These are phyloP conservation scores for Puccinia coronata DNA, from an alignment of 1,284 basidiomycete species.

Conservation along the genomic window DNA sequence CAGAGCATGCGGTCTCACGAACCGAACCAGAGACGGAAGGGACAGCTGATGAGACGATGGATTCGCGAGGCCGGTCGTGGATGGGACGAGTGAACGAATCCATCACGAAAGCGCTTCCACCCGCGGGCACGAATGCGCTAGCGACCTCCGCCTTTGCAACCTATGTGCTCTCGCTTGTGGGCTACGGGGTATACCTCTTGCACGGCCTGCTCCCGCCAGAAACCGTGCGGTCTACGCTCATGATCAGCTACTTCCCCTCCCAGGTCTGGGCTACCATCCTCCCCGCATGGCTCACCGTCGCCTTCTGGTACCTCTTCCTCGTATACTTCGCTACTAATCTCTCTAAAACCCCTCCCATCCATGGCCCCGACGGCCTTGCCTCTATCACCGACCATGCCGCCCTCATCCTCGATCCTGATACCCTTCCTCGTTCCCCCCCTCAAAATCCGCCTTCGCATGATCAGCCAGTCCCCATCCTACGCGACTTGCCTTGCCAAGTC, in stretches of 20 bases:
- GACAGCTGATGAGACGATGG: too few relatives aligned
- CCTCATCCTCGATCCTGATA: background rate
- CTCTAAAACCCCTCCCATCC: conserved; percentile 12
- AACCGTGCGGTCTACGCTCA: background rate
- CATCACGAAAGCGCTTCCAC: background rate
- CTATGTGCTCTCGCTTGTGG: conserved; percentile 22
- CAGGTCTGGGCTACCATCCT: conserved; percentile 15
- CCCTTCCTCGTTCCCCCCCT: background rate
- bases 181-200: conserved; percentile 13
- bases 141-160: conserved; percentile 37
- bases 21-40: too few relatives aligned
- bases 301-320: conserved; percentile 26
- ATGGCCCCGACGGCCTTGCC: conserved; percentile 18
- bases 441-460: background rate
- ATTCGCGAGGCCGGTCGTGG: too few relatives aligned
- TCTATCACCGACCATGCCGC: conserved; percentile 20
- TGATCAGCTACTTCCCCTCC: background rate
- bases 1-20: too few relatives aligned
- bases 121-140: conserved; percentile 12
- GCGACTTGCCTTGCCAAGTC: conserved; percentile 41
- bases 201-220: background rate
- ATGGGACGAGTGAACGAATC: too few relatives aligned
- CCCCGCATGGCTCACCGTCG: conserved; percentile 37
- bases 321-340: conserved; percentile 20
- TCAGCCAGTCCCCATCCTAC: conserved; percentile 32